Conservation (phyloP, 176 grass and related monocot species). For the Neostapfia colusana region DNA sequence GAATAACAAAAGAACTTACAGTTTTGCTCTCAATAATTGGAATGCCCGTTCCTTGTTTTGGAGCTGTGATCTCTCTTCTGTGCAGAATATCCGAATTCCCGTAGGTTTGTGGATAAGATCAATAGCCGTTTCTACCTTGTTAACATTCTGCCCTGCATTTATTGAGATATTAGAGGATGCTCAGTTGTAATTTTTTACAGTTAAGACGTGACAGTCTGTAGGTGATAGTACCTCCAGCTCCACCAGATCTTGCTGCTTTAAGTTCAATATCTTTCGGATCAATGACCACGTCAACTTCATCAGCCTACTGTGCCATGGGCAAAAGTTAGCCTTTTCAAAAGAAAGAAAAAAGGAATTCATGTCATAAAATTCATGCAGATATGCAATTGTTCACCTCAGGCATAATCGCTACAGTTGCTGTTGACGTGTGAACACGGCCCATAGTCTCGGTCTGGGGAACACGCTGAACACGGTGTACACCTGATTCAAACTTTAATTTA, state of each 20-base stretch:
- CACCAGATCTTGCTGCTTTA: slow-evolving; percentile 91
- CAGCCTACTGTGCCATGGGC: slow-evolving; percentile 53
- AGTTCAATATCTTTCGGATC: slow-evolving; percentile 98
- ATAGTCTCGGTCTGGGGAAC: slow-evolving; percentile 90
- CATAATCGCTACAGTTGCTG: slow-evolving; percentile 95
- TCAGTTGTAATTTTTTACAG: slow-evolving; percentile 1
- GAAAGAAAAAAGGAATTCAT: background rate
- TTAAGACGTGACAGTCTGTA: slow-evolving; percentile 8
- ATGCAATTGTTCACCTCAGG: slow-evolving; percentile 64
- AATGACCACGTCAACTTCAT: slow-evolving; percentile 95
- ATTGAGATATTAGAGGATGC: slow-evolving; percentile 18
- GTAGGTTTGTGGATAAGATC: slow-evolving; percentile 96
- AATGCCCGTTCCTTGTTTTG: slow-evolving; percentile 88
- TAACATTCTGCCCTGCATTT: slow-evolving; percentile 91
- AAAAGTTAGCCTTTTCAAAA: background rate
- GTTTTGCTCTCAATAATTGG: slow-evolving; percentile 92
- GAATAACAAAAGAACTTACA: slow-evolving; percentile 59
- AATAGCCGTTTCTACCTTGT: slow-evolving; percentile 98
- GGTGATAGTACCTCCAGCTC: slow-evolving; percentile 81
- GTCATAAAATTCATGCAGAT: background rate
- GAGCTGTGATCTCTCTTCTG: slow-evolving; percentile 91
- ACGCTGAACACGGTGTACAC: slow-evolving; percentile 93
- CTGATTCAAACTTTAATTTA: slow-evolving; percentile 94
- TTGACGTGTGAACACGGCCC: slow-evolving; percentile 94
- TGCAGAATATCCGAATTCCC: slow-evolving; percentile 98